A percentile compares a stretch with the other conserved stretches of the same genome.
These are phyloP conservation scores for Zoysia japonica DNA, from an alignment of 176 grass and related monocot species.

Conservation along the genomic window DNA sequence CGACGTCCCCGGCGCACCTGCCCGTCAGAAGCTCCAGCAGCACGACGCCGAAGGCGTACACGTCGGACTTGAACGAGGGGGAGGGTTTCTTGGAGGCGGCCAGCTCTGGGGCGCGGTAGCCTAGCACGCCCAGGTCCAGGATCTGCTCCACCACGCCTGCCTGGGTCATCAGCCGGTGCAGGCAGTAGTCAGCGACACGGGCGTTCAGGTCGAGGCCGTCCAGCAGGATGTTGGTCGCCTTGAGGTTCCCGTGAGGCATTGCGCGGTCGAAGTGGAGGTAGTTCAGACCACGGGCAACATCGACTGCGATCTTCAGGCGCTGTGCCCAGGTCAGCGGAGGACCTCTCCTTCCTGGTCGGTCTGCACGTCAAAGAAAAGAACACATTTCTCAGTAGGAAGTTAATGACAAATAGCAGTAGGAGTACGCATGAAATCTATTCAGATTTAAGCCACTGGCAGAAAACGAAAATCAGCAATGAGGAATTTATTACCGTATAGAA, in stretches of 20 bases:
- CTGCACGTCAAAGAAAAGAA: slow-evolving; percentile 41
- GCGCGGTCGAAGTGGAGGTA: slow-evolving; percentile 97
- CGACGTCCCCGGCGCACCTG: slow-evolving; percentile 65
- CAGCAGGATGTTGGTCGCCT: slow-evolving; percentile 85
- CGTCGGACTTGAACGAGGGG: slow-evolving; percentile 86
- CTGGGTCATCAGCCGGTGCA: slow-evolving; percentile 95
- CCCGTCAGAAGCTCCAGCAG: slow-evolving; percentile 83
- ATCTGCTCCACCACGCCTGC: slow-evolving; percentile 68
- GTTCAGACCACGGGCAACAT: slow-evolving; percentile 87
- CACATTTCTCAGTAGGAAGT: background rate
- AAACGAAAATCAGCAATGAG: too few relatives aligned
- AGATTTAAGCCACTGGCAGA: background rate
- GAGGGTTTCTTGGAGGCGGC: slow-evolving; percentile 81
- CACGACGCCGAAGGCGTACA: slow-evolving; percentile 84
- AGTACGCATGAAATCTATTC: background rate
- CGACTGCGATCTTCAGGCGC: slow-evolving; percentile 79
- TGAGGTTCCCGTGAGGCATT: slow-evolving; percentile 94
- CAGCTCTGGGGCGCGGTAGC: slow-evolving; percentile 87
- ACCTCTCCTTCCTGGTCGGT: slow-evolving; percentile 81
- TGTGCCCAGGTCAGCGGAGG: slow-evolving; percentile 90
- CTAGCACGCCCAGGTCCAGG: slow-evolving; percentile 72
- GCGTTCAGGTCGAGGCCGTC: slow-evolving; percentile 94
- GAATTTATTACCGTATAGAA: slow-evolving; percentile 75
- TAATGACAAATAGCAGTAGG: background rate
- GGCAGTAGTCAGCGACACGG: slow-evolving; percentile 73